Percentiles rank a stretch among this genome's conserved stretches.
phyloP scores from a whole-genome alignment of 2,329 filamentous ascomycete species.

The Cercospora sojina region DNA sequence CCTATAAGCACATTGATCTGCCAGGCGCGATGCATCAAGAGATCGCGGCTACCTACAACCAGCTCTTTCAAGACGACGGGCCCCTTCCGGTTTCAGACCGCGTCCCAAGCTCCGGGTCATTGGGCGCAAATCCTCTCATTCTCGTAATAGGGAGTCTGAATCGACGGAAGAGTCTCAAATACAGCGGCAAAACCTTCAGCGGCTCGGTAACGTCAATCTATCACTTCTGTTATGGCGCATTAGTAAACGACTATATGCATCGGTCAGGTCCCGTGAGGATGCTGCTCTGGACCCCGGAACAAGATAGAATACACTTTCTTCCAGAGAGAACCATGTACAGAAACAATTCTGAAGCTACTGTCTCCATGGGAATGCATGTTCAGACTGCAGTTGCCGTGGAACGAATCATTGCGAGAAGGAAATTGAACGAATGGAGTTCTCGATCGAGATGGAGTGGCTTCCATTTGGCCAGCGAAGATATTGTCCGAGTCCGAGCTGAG shows the following conservation, averaged over 20 bases:
- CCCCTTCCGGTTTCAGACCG: constrained; percentile 47
- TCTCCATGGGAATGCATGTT: constrained; percentile 61
- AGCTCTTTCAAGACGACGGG: constrained; percentile 49
- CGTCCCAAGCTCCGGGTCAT: constrained; percentile 35
- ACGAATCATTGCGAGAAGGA: background rate
- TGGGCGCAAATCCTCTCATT: constrained; percentile 66
- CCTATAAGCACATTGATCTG: constrained; percentile 49
- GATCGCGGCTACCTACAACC: constrained; percentile 45
- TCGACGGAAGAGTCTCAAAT: constrained; percentile 17
- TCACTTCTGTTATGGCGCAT: constrained; percentile 60
- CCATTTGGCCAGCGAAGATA: constrained; percentile 43
- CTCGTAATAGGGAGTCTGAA: constrained; percentile 53
- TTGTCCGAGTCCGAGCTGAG: constrained; percentile 40
- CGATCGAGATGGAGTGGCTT: constrained; percentile 13
- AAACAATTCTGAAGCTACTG: background rate
- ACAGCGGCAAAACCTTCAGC: background rate
- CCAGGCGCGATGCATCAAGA: constrained; percentile 27
- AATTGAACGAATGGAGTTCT: background rate
- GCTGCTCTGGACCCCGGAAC: constrained; percentile 67
- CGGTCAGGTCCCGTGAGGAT: constrained; percentile 76
- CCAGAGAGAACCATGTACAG: constrained; percentile 48
- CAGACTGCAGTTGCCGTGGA: constrained; percentile 39
- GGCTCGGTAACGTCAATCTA: constrained; percentile 51
- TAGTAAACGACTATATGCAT: constrained; percentile 56
- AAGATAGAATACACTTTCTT: constrained; percentile 59